A percentile compares a stretch with the other conserved stretches of the same genome.
Evolutionary conservation across 768 basidiomycete genomes (phyloP).

Genomic region (Xanthoconium stramineum): DNA sequence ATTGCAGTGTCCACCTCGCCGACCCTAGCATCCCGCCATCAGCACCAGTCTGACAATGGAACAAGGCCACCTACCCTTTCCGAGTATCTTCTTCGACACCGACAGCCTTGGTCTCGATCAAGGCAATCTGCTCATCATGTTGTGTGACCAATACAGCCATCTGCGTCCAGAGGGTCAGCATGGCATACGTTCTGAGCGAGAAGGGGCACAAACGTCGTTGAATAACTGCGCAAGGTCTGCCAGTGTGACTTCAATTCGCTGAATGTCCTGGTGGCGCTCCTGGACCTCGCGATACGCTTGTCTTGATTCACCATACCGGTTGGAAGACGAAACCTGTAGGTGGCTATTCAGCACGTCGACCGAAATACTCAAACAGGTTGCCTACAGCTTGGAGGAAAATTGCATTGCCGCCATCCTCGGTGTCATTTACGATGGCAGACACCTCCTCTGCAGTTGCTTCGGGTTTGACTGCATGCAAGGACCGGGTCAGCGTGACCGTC

Average conservation of each 20-base stretch:
- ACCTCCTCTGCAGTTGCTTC: slow-evolving; percentile 83
- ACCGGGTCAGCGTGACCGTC: background rate
- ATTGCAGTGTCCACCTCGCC: slow-evolving; percentile 67
- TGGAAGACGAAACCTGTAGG: slow-evolving; percentile 65
- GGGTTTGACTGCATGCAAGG: slow-evolving; percentile 62
- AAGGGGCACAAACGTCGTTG: slow-evolving; percentile 55
- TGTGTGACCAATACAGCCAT: slow-evolving; percentile 77
- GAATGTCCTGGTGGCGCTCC: slow-evolving; percentile 81
- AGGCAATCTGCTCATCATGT: slow-evolving; percentile 72
- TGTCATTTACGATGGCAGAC: slow-evolving; percentile 62
- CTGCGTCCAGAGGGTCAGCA: slow-evolving; percentile 33
- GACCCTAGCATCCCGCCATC: slow-evolving; percentile 38
- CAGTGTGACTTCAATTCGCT: slow-evolving; percentile 80
- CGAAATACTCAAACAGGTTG: background rate
- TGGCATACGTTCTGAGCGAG: background rate
- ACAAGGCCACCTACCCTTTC: slow-evolving; percentile 52
- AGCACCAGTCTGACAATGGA: background rate
- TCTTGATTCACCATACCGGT: slow-evolving; percentile 78
- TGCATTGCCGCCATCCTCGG: slow-evolving; percentile 52
- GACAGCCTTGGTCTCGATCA: slow-evolving; percentile 59
- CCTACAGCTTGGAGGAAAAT: slow-evolving; percentile 76
- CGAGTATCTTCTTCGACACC: slow-evolving; percentile 67
- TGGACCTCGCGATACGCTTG: slow-evolving; percentile 86
- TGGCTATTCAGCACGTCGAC: background rate
- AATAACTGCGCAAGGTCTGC: slow-evolving; percentile 89